Evolutionary conservation across 306 rosid genomes (phyloP).

Genomic region (Fragaria nilgerrensis): DNA sequence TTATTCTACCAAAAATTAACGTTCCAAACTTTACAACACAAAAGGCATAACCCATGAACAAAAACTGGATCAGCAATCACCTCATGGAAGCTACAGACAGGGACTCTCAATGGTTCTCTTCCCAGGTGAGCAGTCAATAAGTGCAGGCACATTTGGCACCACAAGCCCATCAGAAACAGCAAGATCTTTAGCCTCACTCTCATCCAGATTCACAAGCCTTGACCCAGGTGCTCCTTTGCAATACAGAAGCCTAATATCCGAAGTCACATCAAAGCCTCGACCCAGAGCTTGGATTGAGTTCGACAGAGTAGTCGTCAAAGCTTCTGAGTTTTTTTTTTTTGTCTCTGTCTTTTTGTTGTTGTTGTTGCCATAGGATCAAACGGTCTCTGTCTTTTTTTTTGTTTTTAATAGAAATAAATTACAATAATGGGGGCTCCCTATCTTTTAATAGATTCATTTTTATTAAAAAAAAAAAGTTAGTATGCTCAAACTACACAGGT

Average conservation of each 20-base stretch:
- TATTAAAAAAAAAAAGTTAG: no score
- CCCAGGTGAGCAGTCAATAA: constrained; percentile 51
- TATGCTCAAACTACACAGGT: no score
- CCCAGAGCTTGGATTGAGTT: constrained; percentile 91
- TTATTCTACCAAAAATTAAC: neutral
- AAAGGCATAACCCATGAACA: neutral
- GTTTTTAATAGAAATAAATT: no score
- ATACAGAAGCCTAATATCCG: constrained; percentile 89
- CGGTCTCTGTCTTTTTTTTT: no score
- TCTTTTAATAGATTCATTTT: no score
- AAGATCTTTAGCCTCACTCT: constrained; percentile 58
- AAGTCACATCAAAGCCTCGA: constrained; percentile 93
- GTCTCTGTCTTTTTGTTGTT: no score
- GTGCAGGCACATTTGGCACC: constrained; percentile 61
- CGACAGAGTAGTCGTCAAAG: constrained; percentile 59
- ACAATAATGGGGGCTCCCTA: no score
- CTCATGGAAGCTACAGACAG: constrained; percentile 70
- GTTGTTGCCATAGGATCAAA: constrained; percentile 32
- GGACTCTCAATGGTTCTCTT: constrained; percentile 34
- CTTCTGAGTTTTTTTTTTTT: no score
- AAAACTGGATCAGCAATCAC: constrained; percentile 37
- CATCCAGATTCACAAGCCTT: constrained; percentile 66
- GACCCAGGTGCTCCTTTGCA: constrained; percentile 95
- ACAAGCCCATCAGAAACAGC: constrained; percentile 41
- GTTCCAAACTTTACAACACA: neutral